Base-by-base conservation (phyloP, 2,329 filamentous ascomycete species). In the Aureobasidium zeae region DNA sequence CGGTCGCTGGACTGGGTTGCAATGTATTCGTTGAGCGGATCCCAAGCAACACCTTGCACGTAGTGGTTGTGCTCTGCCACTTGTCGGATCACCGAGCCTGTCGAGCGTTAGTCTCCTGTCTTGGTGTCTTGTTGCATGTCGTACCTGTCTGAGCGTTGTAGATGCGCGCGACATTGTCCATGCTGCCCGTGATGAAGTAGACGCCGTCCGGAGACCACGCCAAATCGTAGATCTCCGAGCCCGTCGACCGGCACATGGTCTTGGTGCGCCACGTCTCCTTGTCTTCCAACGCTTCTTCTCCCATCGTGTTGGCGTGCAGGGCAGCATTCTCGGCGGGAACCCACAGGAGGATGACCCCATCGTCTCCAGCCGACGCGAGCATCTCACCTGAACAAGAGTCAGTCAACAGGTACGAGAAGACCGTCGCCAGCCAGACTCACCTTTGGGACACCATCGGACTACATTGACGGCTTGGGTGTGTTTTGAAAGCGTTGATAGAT, bases 401-500 rank as follows among this genome's bases (percentile, higher is more conserved):
- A 36, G 48, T 34, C 15, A 5, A 9, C 15, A n/a, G 7, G 21
- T 43, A 37, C 13, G 26, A 21, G 17, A 26, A 36, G 12, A 12
- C n/a, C n/a, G n/a, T 30, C 28, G 3, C n/a, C 20, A 16, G 21
- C 17, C 38, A 11, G 32, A 56, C 68, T 46, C 72, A 93, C 88
- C 89, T 74, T 86, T 85, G 17, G 91, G 91, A 56, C 86, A 85
- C 79, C 91, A 98, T 56, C 91, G 79, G 41, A 98, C 91, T 28
- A 98, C 91, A 68, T 98, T 98, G 55, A 98, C 91, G 32, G 91
- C 87, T 64, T 96, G 89, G 16, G 88, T 93, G 65, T 98, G 91
- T 62, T 94, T 95, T 49, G 80, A 73, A 44, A 98, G 75, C 2
- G 89, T 95, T 11, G 87, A 87, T 25, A 98, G 73, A 61, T 96